Evolutionary conservation across 2,329 filamentous ascomycete genomes (phyloP).

Genomic region (Aspergillus flavus): DNA sequence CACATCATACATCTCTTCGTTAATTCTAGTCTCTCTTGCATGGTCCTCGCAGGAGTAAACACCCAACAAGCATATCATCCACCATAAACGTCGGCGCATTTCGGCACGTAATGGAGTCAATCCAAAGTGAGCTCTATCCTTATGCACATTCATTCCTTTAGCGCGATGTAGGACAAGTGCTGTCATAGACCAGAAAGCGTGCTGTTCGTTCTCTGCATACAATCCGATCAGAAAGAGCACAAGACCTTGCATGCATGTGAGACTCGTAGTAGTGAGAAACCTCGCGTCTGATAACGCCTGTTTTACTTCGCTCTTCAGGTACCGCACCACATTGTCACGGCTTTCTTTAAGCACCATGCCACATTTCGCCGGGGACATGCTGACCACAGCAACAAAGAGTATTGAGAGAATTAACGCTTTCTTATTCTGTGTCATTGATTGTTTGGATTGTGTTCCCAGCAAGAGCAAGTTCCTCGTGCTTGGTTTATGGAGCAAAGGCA

Average conservation of each 20-base stretch:
- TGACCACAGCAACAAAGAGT: slow-evolving; percentile 60
- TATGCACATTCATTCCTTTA: slow-evolving; percentile 34
- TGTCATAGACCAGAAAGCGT: slow-evolving; percentile 32
- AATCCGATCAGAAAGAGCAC: slow-evolving; percentile 48
- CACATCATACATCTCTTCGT: slow-evolving; percentile 45
- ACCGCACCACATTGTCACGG: slow-evolving; percentile 47
- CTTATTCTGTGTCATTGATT: too few relatives aligned
- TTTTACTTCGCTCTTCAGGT: slow-evolving; percentile 60
- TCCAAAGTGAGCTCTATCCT: slow-evolving; percentile 47
- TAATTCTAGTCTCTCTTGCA: slow-evolving; percentile 44
- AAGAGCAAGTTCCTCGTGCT: slow-evolving; percentile 42
- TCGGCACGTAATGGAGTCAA: slow-evolving; percentile 50
- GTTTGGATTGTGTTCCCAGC: slow-evolving; percentile 44
- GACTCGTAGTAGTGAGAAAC: slow-evolving; percentile 60
- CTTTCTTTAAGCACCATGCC: slow-evolving; percentile 48
- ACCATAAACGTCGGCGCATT: slow-evolving; percentile 53
- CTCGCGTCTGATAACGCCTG: slow-evolving; percentile 62
- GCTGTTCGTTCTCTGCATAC: slow-evolving; percentile 23
- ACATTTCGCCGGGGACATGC: slow-evolving; percentile 53
- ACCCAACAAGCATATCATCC: slow-evolving; percentile 49
- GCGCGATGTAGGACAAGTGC: slow-evolving; percentile 33
- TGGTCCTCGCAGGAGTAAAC: slow-evolving; percentile 48
- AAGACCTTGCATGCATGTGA: slow-evolving; percentile 60
- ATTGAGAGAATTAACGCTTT: slow-evolving; percentile 56
- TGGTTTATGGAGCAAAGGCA: slow-evolving; percentile 50